Evolutionary conservation across 139 green algal genomes (phyloP), one percentile per base, ranked within the genome.

Genomic region (Spirogloea muscicola): DNA sequence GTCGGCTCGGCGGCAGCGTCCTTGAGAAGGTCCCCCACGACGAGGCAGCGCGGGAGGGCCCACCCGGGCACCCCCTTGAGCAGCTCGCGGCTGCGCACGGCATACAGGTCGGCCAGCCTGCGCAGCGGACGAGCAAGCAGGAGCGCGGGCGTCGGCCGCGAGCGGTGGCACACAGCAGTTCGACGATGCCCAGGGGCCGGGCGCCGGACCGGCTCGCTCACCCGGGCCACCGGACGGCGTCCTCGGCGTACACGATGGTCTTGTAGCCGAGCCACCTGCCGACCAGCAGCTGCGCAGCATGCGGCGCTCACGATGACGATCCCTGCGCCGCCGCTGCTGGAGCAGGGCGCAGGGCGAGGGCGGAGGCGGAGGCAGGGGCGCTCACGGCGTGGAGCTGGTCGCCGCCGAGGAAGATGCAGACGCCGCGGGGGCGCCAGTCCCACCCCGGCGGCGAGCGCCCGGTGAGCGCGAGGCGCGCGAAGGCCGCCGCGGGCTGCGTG

Each of bases 301-400:
- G 46, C n/a, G n/a, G n/a, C n/a, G n/a, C n/a, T n/a, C n/a, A n/a
- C n/a, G n/a, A n/a, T n/a, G n/a, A n/a, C n/a, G n/a, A n/a, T n/a
- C n/a, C n/a, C n/a, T n/a, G n/a, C n/a, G n/a, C n/a, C n/a, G n/a
- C n/a, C n/a, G n/a, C n/a, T n/a, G n/a, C n/a, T n/a, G n/a, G n/a
- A n/a, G 43, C 10, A 51, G 43, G 43, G 43, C 10, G 10, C 10
- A 25, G 43, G 13, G 13, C 43, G 43, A 51, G 43, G 43, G 43
- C 43, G 10, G 43, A 13, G 13, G 43, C 43, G n/a, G n/a, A n/a
- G n/a, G 33, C 10, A 16, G 31, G 66, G 25, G 61, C 64, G 18
- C 65, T 76, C 36, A 79, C 71, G 6, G 71, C 59, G 9, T 79
- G 76, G 65, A 79, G 37, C 40, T 79, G 71, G 29, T 79, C 71